Evolutionary conservation across 768 basidiomycete species (phyloP).

Genomic region (Amyloporia xantha): DNA sequence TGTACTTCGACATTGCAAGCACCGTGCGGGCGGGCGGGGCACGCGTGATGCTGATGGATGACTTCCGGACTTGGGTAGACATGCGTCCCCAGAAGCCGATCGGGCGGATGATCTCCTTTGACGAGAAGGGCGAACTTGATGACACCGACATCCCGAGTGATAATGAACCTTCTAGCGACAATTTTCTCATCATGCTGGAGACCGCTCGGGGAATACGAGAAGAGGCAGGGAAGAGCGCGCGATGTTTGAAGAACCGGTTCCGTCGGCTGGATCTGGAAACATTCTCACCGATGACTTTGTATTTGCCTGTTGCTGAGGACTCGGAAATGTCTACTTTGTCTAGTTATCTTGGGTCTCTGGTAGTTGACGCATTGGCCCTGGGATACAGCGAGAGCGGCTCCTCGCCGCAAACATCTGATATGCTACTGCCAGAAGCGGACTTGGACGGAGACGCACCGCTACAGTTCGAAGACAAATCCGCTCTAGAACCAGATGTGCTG

Average conservation of each 20-base stretch:
- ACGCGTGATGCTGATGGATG: constrained; percentile 28
- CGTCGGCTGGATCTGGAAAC: constrained; percentile 8
- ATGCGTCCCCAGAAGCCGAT: constrained; percentile 23
- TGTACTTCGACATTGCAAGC: constrained; percentile 40
- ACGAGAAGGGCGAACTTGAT: constrained; percentile 6
- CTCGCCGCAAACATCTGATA: background rate
- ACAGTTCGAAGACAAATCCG: background rate
- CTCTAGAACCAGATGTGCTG: constrained; percentile 34
- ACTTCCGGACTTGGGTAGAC: constrained; percentile 35
- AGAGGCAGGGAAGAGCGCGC: constrained; percentile 7
- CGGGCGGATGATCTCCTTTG: constrained; percentile 33
- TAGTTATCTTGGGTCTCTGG: background rate
- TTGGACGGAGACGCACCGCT: background rate
- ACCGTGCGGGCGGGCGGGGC: constrained; percentile 12
- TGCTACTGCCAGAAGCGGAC: background rate
- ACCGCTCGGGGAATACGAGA: constrained; percentile 1
- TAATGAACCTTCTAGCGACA: background rate
- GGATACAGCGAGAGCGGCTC: background rate
- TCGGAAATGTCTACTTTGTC: background rate
- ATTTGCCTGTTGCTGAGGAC: constrained; percentile 5
- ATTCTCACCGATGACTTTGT: constrained; percentile 8
- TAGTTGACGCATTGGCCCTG: background rate
- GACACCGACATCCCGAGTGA: background rate
- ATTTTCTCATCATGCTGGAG: background rate
- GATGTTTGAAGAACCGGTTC: constrained; percentile 13